A percentile compares a stretch with the other conserved stretches of the same genome.
These are phyloP conservation scores for Mycena rebaudengoi DNA, from an alignment of 768 basidiomycete genomes.

Conservation along the genomic window DNA sequence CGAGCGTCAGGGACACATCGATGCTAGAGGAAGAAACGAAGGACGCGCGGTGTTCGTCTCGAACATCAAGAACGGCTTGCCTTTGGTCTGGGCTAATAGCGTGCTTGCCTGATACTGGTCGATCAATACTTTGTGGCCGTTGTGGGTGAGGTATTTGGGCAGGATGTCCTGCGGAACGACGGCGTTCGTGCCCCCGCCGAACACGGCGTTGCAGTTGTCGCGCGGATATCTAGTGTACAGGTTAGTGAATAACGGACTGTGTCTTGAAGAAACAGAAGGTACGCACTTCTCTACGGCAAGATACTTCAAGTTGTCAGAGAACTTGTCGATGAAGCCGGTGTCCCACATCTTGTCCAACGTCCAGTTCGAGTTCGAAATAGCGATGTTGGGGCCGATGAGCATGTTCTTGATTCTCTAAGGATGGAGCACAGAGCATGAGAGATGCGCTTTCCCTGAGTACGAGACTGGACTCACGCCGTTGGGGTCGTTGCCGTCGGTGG, in stretches of 20 bases:
- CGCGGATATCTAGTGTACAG: slow-evolving; percentile 34
- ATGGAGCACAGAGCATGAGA: too few relatives aligned
- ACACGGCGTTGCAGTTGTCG: slow-evolving; percentile 42
- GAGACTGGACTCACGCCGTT: too few relatives aligned
- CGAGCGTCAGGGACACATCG: not conserved
- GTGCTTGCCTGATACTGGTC: slow-evolving; percentile 47
- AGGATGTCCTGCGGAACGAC: slow-evolving; percentile 48
- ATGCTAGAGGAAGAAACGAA: too few relatives aligned
- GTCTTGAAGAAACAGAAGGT: not conserved
- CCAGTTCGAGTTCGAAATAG: slow-evolving; percentile 45
- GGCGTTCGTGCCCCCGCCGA: slow-evolving; percentile 24
- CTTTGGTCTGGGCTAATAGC: slow-evolving; percentile 36
- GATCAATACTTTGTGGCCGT: slow-evolving; percentile 42
- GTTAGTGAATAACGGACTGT: not conserved
- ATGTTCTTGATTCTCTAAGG: slow-evolving; percentile 28
- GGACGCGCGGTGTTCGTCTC: slow-evolving; percentile 43
- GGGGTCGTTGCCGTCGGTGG: not conserved
- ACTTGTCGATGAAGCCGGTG: slow-evolving; percentile 43
- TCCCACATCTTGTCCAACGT: slow-evolving; percentile 40
- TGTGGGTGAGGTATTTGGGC: slow-evolving; percentile 54
- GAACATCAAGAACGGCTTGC: slow-evolving; percentile 57
- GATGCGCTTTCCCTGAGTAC: too few relatives aligned
- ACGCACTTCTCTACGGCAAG: slow-evolving; percentile 47
- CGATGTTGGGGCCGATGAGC: slow-evolving; percentile 56
- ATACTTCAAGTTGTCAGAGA: slow-evolving; percentile 39